Conservation (phyloP, 2,329 filamentous ascomycete species). For the Botrytis fragariae region DNA sequence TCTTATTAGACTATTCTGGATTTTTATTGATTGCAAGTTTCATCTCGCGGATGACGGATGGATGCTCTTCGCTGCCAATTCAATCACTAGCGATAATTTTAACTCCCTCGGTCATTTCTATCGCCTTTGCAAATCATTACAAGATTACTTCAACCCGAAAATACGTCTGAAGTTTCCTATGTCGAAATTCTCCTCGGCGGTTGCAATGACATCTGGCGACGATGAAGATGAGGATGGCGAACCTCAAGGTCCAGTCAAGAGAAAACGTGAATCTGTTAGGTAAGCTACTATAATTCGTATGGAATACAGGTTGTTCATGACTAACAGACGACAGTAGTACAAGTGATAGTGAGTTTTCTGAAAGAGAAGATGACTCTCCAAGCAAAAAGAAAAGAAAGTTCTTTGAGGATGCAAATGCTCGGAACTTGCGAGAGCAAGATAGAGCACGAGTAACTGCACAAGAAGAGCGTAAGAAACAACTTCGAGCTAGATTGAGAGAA, state of each 20-base stretch:
- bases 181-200: neutral
- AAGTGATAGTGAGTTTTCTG: slow-evolving; percentile 7
- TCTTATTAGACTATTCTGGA: slow-evolving; percentile 33
- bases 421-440: slow-evolving; percentile 54
- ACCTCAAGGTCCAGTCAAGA: slow-evolving; percentile 44
- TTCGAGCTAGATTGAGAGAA: slow-evolving; percentile 47
- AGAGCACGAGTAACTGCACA: slow-evolving; percentile 53
- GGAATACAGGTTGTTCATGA: neutral
- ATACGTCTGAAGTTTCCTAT: neutral
- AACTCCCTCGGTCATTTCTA: slow-evolving; percentile 2
- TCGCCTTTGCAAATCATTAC: slow-evolving; percentile 4
- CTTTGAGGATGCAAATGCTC: slow-evolving; percentile 46
- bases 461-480: slow-evolving; percentile 49
- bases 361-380: slow-evolving; percentile 12
- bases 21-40: slow-evolving; percentile 37
- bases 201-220: slow-evolving; percentile 9
- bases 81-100: neutral
- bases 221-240: slow-evolving; percentile 35
- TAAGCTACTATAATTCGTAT: slow-evolving; percentile 18
- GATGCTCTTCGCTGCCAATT: neutral
- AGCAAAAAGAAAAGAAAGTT: slow-evolving; percentile 41
- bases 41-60: slow-evolving; percentile 7
- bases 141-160: slow-evolving; percentile 13
- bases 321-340: neutral
- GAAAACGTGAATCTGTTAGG: slow-evolving; percentile 27